These are phyloP conservation scores for Byssochlamys sp. DNA, from an alignment of 2,329 filamentous ascomycete species.

Conservation along the genomic window DNA sequence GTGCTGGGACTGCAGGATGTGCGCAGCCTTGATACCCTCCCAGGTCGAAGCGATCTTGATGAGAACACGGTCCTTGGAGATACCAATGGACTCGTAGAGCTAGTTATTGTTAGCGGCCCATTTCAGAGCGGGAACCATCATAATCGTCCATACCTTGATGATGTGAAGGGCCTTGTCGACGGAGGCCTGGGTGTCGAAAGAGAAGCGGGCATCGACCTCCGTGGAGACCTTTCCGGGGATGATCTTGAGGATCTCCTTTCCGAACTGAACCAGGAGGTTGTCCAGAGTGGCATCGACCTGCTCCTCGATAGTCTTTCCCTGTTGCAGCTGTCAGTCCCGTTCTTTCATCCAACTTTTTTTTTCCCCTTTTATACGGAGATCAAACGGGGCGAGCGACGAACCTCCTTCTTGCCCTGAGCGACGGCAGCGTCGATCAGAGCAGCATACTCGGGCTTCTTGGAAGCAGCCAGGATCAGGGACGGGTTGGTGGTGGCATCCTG, in stretches of 20 bases:
- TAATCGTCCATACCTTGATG: constrained; percentile 61
- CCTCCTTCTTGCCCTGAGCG: constrained; percentile 70
- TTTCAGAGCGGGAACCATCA: not conserved
- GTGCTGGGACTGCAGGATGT: constrained; percentile 92
- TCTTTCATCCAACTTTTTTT: not conserved
- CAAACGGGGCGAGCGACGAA: constrained; percentile 28
- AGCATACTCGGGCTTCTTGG: constrained; percentile 95
- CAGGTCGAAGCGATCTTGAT: constrained; percentile 99
- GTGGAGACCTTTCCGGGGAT: constrained; percentile 98
- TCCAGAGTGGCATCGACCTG: constrained; percentile 87
- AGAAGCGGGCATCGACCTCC: constrained; percentile 92
- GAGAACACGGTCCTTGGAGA: constrained; percentile 85
- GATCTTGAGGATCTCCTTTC: constrained; percentile 92
- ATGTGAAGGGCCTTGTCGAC: constrained; percentile 94
- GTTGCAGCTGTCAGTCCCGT: constrained; percentile 4
- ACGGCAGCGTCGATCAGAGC: constrained; percentile 80
- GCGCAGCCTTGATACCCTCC: constrained; percentile 98
- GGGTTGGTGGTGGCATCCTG: constrained; percentile 99
- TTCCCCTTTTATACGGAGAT: not conserved
- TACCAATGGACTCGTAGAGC: constrained; percentile 89
- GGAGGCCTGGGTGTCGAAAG: constrained; percentile 85
- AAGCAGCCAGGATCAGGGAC: constrained; percentile 91
- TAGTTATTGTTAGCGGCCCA: constrained; percentile 28
- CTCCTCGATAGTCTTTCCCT: constrained; percentile 57
- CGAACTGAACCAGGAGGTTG: constrained; percentile 92